These are phyloP conservation scores for Phlyctochytrium bullatum DNA, from an alignment of 192 early-diverging fungal genomes.

Conservation along the genomic window DNA sequence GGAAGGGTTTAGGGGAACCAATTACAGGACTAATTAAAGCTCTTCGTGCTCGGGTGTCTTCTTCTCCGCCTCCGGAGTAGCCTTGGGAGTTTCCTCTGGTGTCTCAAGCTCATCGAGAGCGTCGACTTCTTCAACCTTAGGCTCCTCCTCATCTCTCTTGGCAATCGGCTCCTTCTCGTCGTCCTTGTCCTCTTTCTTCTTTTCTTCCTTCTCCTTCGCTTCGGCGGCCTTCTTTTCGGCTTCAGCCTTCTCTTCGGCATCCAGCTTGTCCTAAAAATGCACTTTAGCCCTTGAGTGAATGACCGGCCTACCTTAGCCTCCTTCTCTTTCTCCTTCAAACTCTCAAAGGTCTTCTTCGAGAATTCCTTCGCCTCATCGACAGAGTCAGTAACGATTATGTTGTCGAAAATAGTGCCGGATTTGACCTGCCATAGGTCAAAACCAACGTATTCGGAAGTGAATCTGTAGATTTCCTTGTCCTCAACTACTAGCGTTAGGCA, in stretches of 20 bases:
- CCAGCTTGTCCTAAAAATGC: not conserved
- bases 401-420: constrained; percentile 49
- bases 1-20: too few relatives aligned
- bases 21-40: constrained; percentile 29
- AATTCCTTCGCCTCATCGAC: constrained; percentile 45
- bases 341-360: constrained; percentile 31
- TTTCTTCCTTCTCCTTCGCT: constrained; percentile 13
- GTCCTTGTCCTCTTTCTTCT: constrained; percentile 17
- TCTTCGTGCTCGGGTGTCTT: constrained; percentile 41
- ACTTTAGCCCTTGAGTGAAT: not conserved
- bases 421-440: constrained; percentile 59
- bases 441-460: constrained; percentile 36
- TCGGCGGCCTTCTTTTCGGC: constrained; percentile 12
- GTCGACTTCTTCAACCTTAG: constrained; percentile 13
- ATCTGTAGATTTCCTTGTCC: constrained; percentile 32
- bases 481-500: constrained; percentile 10
- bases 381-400: constrained; percentile 52
- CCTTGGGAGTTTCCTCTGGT: constrained; percentile 1
- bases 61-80: constrained; percentile 23
- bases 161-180: constrained; percentile 26
- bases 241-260: constrained; percentile 11
- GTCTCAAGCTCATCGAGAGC: constrained; percentile 15
- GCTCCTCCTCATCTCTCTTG: constrained; percentile 16
- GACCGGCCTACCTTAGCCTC: constrained; percentile 29
- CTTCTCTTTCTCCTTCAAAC: constrained; percentile 25